A percentile compares a stretch with the other conserved stretches of the same genome.
phyloP scores from a whole-genome alignment of 2,329 filamentous ascomycete genomes.

The Colletotrichum tropicale region DNA sequence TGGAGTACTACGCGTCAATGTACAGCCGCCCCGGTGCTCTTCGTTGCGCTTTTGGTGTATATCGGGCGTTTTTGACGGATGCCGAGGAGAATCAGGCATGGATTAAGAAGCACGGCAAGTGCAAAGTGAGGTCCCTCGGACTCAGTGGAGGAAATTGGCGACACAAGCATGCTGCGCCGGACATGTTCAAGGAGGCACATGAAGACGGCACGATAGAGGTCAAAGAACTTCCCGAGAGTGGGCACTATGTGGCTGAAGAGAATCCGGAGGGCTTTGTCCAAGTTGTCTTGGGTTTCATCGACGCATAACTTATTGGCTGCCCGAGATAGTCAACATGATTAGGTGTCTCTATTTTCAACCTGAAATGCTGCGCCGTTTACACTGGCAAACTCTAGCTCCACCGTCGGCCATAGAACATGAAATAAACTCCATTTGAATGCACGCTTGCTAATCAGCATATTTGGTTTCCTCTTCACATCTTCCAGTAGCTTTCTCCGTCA shows the following conservation, averaged over 20 bases:
- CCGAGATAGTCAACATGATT: background rate
- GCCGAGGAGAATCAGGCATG: background rate
- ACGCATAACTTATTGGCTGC: accelerated
- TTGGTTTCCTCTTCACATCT: background rate
- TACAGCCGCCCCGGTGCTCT: conserved; percentile 38
- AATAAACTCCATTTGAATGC: background rate
- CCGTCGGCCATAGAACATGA: background rate
- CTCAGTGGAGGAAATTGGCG: background rate
- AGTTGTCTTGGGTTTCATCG: background rate
- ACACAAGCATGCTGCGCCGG: background rate
- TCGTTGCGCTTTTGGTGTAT: conserved; percentile 34
- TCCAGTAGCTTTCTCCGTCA: background rate
- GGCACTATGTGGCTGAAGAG: background rate
- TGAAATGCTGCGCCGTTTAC: background rate
- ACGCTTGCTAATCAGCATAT: background rate
- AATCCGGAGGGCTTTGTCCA: background rate
- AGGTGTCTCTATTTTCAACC: background rate
- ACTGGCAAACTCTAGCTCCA: background rate
- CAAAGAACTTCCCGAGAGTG: background rate
- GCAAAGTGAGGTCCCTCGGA: background rate
- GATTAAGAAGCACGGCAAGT: background rate
- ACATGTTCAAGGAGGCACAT: background rate
- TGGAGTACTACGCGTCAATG: conserved; percentile 41
- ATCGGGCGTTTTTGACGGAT: conserved; percentile 31
- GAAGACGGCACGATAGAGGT: background rate